Percentiles rank a stretch among this genome's conserved stretches.
Evolutionary conservation across 2,329 filamentous ascomycete species (phyloP).

Genomic region (Diaporthe capsici): DNA sequence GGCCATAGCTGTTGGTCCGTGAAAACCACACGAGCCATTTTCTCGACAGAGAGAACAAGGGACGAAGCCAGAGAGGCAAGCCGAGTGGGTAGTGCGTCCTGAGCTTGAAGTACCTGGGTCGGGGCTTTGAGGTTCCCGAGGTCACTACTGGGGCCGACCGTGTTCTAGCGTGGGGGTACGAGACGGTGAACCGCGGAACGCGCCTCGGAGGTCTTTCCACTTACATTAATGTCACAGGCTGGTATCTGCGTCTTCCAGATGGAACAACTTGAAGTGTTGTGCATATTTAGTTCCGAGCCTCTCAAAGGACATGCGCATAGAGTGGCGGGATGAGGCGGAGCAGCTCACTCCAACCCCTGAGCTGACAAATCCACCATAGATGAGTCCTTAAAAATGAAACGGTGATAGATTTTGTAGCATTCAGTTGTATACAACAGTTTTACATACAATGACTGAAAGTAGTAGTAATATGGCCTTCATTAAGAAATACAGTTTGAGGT

Average conservation of each 20-base stretch:
- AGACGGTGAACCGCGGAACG: background rate
- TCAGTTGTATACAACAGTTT: background rate
- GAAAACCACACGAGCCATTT: background rate
- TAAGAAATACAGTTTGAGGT: background rate
- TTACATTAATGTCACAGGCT: background rate
- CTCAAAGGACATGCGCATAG: background rate
- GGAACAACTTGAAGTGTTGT: too few species aligned
- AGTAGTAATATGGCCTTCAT: background rate
- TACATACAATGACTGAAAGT: background rate
- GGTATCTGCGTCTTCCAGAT: background rate
- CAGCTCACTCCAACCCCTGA: background rate
- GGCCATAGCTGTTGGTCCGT: rapidly evolving
- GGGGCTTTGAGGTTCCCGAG: background rate
- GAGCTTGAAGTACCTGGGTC: background rate
- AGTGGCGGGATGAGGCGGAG: background rate
- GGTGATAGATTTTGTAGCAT: too few species aligned
- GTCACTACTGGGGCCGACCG: conserved; percentile 2
- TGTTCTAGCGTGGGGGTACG: conserved; percentile 16
- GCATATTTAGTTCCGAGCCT: too few species aligned
- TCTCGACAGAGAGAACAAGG: background rate
- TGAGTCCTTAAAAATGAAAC: background rate
- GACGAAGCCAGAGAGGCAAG: background rate
- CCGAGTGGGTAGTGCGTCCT: background rate
- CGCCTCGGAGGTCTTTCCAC: background rate
- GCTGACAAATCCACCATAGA: background rate